These are phyloP conservation scores for Brasilioporus rufonigricans DNA, from an alignment of 768 basidiomycete species.

Conservation along the genomic window DNA sequence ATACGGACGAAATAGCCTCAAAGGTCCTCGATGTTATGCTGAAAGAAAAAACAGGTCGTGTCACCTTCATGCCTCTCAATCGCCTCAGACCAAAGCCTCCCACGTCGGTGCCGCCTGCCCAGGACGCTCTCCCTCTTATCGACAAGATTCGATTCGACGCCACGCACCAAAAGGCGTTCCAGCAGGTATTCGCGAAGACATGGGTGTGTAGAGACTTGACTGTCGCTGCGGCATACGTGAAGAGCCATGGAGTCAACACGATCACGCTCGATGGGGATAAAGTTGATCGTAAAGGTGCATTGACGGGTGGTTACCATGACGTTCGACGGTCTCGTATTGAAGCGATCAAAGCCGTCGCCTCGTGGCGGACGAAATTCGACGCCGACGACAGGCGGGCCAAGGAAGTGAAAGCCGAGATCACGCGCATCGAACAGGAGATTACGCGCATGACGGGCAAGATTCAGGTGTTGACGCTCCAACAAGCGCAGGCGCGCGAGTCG, in stretches of 20 bases:
- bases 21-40: slow-evolving; percentile 93
- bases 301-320: slow-evolving; percentile 97
- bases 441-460: slow-evolving; percentile 71
- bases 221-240: slow-evolving; percentile 90
- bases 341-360: slow-evolving; percentile 71
- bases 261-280: slow-evolving; percentile 98
- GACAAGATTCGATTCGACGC: slow-evolving; percentile 78
- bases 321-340: slow-evolving; percentile 87
- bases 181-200: slow-evolving; percentile 97
- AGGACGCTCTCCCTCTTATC: slow-evolving; percentile 79
- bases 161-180: slow-evolving; percentile 76
- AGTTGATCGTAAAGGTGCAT: slow-evolving; percentile 91
- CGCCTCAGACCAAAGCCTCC: slow-evolving; percentile 78
- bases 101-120: slow-evolving; percentile 56
- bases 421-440: slow-evolving; percentile 81
- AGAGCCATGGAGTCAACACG: slow-evolving; percentile 92
- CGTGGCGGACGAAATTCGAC: slow-evolving; percentile 72
- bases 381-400: slow-evolving; percentile 59
- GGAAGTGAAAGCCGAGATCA: slow-evolving; percentile 73
- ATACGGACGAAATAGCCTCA: slow-evolving; percentile 91
- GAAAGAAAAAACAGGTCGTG: slow-evolving; percentile 88
- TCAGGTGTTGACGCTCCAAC: slow-evolving; percentile 65
- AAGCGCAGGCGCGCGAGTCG: slow-evolving; percentile 65
- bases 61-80: slow-evolving; percentile 98
- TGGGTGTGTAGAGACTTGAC: slow-evolving; percentile 93